Percentiles rank a stretch among this genome's conserved stretches.
Conservation (phyloP, 2,329 filamentous ascomycete genomes). For the Claviceps cyperi region DNA sequence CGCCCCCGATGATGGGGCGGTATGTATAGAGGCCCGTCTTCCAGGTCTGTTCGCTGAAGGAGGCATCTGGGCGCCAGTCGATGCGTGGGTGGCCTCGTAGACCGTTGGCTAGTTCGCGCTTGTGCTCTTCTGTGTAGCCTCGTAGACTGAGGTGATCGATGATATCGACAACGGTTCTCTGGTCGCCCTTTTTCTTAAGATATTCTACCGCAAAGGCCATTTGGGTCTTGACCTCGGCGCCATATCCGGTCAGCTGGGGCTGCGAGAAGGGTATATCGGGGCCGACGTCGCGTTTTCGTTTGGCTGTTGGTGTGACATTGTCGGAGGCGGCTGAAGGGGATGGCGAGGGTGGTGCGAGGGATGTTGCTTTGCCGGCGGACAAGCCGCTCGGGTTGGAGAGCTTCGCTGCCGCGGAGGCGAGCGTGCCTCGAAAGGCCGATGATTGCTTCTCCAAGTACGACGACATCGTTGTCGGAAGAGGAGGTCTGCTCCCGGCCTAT, state of each 20-base stretch:
- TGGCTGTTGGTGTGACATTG: slow-evolving; percentile 48
- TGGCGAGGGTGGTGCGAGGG: slow-evolving; percentile 45
- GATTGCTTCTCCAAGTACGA: slow-evolving; percentile 51
- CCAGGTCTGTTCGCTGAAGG: slow-evolving; percentile 53
- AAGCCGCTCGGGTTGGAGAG: slow-evolving; percentile 38
- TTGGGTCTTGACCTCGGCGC: slow-evolving; percentile 71
- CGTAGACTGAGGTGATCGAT: slow-evolving; percentile 66
- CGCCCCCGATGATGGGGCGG: slow-evolving; percentile 65
- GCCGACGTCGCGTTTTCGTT: slow-evolving; percentile 41
- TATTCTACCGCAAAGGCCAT: slow-evolving; percentile 78
- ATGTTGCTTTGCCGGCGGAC: slow-evolving; percentile 21
- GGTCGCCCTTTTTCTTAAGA: slow-evolving; percentile 55
- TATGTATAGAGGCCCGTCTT: slow-evolving; percentile 64
- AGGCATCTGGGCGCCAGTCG: slow-evolving; percentile 38
- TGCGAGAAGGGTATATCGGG: slow-evolving; percentile 55
- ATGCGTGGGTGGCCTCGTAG: slow-evolving; percentile 51
- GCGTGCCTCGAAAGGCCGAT: slow-evolving; percentile 45
- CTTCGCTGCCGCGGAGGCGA: slow-evolving; percentile 49
- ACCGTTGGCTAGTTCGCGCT: slow-evolving; percentile 51
- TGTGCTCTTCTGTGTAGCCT: slow-evolving; percentile 43
- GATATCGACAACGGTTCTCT: slow-evolving; percentile 61
- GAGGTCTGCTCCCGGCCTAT: not conserved
- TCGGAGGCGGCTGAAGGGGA: slow-evolving; percentile 44
- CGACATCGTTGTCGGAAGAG: slow-evolving; percentile 33
- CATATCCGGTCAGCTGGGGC: slow-evolving; percentile 60